A percentile compares a stretch with the other conserved stretches of the same genome.
These are phyloP conservation scores for Suhomyces canberraensis DNA, from an alignment of 805 yeast species.

Conservation along the genomic window DNA sequence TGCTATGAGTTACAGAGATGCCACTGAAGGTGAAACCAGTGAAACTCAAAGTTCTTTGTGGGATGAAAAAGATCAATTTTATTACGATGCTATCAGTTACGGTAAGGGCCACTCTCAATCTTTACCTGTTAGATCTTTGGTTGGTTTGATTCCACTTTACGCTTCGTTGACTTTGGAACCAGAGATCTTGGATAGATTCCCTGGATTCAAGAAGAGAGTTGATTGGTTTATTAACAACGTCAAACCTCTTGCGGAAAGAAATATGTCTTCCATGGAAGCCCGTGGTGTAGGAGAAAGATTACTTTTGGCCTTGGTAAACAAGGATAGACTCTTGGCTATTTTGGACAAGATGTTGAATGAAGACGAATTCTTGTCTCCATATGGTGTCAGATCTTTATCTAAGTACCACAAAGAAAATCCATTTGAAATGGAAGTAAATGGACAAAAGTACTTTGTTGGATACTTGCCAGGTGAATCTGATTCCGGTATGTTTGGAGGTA, in stretches of 20 bases:
- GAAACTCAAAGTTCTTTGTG: slow-evolving; percentile 55
- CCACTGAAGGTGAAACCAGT: slow-evolving; percentile 37
- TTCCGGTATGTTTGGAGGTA: slow-evolving; percentile 93
- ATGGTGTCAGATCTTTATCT: slow-evolving; percentile 85
- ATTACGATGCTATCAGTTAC: slow-evolving; percentile 87
- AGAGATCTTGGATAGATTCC: slow-evolving; percentile 70
- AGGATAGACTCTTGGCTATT: slow-evolving; percentile 73
- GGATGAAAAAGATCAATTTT: slow-evolving; percentile 87
- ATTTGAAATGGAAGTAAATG: slow-evolving; percentile 78
- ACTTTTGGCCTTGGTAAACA: slow-evolving; percentile 73
- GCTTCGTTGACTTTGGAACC: slow-evolving; percentile 89
- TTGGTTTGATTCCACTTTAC: slow-evolving; percentile 87
- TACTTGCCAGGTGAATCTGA: slow-evolving; percentile 88
- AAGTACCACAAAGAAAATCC: slow-evolving; percentile 84
- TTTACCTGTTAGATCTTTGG: slow-evolving; percentile 83
- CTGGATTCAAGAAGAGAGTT: slow-evolving; percentile 76
- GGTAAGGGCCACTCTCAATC: slow-evolving; percentile 64
- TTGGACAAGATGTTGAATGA: slow-evolving; percentile 81
- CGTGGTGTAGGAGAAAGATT: slow-evolving; percentile 83
- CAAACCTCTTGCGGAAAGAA: slow-evolving; percentile 67
- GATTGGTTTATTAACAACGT: slow-evolving; percentile 80
- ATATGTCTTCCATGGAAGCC: slow-evolving; percentile 78
- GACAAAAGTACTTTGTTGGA: slow-evolving; percentile 63
- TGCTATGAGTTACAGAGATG: slow-evolving; percentile 74
- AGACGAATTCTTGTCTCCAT: slow-evolving; percentile 76